Evolutionary conservation across 768 basidiomycete genomes (phyloP).

Genomic region (Amanita phalloides): DNA sequence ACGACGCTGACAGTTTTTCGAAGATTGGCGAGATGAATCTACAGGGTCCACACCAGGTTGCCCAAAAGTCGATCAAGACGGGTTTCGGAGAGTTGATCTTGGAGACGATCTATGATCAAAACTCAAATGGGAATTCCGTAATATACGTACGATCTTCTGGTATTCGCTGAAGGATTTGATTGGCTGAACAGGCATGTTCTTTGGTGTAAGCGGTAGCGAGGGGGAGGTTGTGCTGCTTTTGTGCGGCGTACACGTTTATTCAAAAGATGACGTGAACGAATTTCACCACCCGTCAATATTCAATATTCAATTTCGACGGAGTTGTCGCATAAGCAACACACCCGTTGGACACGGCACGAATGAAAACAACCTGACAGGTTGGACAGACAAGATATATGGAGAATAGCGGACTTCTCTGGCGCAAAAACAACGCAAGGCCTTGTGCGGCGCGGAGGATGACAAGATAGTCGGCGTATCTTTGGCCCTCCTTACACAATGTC

Average conservation of each 20-base stretch:
- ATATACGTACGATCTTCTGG: conserved; percentile 29
- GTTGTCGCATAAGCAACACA: no score
- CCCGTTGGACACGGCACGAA: no score
- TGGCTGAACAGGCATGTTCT: conserved; percentile 26
- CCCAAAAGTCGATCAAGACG: conserved; percentile 64
- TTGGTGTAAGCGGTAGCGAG: neutral
- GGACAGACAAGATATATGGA: no score
- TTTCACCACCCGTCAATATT: no score
- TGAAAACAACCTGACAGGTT: no score
- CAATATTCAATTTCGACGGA: no score
- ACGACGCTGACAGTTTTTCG: conserved; percentile 35
- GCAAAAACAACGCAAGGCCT: neutral
- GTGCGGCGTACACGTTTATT: no score
- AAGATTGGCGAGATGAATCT: conserved; percentile 53
- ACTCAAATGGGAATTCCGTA: neutral
- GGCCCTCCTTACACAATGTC: neutral
- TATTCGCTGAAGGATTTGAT: conserved; percentile 28
- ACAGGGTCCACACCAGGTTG: conserved; percentile 72
- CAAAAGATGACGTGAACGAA: no score
- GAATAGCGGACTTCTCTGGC: no score
- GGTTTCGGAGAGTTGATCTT: conserved; percentile 37
- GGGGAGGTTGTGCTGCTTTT: neutral
- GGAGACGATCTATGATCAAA: neutral
- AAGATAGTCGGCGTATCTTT: neutral
- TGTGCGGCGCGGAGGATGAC: neutral